Base-by-base conservation (phyloP, 768 basidiomycete genomes). In the Phylloporus sp. region DNA sequence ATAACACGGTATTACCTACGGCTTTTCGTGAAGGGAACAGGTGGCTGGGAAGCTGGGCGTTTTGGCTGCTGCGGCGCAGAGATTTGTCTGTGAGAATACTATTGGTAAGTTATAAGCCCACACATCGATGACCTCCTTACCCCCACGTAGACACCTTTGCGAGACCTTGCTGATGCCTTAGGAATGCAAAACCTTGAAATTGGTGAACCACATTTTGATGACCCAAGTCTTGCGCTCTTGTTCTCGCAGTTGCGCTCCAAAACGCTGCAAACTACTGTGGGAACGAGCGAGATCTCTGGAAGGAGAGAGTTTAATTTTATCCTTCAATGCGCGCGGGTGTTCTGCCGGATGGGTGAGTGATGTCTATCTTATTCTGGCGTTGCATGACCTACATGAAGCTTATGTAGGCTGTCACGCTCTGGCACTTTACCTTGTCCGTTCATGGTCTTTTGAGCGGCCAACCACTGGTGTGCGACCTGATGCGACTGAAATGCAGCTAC, bases 41-140 rank as follows among this genome's bases (percentile, higher is more conserved):
- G 35, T 98, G 91, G 88, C 72, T 98, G 12, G 90, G 84, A 20
- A 93, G 89, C 54, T 99, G 95, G 97, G 91, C 90, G 2, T 95
- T 95, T 69, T 98, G 97, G 95, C 71, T 91, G 49, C 75, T 97
- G n/a, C 84, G 86, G 54, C 76, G 92, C 39, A 76, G 90, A 46
- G 95, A 97, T 72, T 65, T 97, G 15, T 86, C 93, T 4, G 91
- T 97, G n/a, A 81, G 91, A 43, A 84, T 95, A 27, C 76, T 99
- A 18, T 72, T 97, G 62, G 95, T 95, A 66, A 63, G 87, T 72
- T 20, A 23, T 18, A 27, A 22, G 2, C 34, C 23, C 6, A 3
- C 34, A 5, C 28, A n/a, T 44, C 32, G 10, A 23, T 18, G n/a
- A 18, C 31, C 26, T 6, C 40, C 45, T 52, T 24, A 46, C 45